Base-by-base conservation (phyloP, 352 stramenopile genomes). In the Pythium brachiatum region DNA sequence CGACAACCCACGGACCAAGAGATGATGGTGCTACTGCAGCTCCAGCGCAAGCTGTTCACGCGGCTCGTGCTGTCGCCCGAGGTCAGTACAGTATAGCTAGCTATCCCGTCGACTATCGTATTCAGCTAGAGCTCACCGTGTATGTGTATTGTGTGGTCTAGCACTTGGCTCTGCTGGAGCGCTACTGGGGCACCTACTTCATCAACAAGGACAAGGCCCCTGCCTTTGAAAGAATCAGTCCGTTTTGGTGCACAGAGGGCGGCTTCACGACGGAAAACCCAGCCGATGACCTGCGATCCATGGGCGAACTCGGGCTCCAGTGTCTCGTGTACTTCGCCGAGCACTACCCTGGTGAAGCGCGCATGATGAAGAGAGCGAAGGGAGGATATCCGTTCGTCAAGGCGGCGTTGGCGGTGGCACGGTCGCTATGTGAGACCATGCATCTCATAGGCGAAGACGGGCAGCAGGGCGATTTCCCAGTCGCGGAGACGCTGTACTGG, bases 261-360 rank as follows among this genome's bases (percentile, higher is more conserved):
- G 79, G 81, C 2, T 91, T 88, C 51, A 76, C 76, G 31, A 75
- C 56, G 18, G 59, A 75, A 23, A 87, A 80, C 66, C 81, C 79
- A 15, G 78, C 68, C 18, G 70, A 73, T 13, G 79, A 91, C 54
- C 55, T 91, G 46, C 76, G 78, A 29, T 70, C 66, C 0, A 84
- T 75, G 64, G 81, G 79, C 23, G 77, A 90, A 48, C 51, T 90
- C 3, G 79, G 81, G 7, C 73, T 90, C 23, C 74, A 74, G 55
- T 87, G 75, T 20, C 69, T 90, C 23, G 71, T 91, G n/a, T 88
- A 77, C 67, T 91, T 91, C 52, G 67, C 79, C 1, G 79, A 89
- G 54, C 79, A 66, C 23, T 83, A 83, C 36, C 70, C 70, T 9
- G 80, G 70, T 18, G 81, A 91, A 71, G 62, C 74, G 27, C 68